Base-by-base conservation (phyloP, 2,329 filamentous ascomycete species). In the Graphilbum ipis-grandicollis region DNA sequence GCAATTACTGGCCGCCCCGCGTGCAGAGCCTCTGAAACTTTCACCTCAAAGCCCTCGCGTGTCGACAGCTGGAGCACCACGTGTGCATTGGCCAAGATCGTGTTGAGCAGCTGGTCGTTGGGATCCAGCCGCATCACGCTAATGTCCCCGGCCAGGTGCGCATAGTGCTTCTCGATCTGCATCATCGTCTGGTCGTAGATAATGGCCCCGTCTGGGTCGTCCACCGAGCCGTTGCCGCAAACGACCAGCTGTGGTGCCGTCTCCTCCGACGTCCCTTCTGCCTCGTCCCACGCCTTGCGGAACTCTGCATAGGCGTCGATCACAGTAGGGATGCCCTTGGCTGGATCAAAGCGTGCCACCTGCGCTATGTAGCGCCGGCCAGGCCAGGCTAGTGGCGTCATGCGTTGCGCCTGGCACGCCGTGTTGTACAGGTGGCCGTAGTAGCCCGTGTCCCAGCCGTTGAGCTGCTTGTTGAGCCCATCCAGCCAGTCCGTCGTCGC, bases 401-500 rank as follows among this genome's bases (percentile, higher is more conserved):
- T 71, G 50, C 68, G 56, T 54, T 75, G 62, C 34, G 68, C 53
- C 47, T 68, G 57, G 54, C 72, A 75, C 50, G 71, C 61, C 3
- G 60, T 56, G 47, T 77, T 78, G 56, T 86, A 83, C n/a, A 76
- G 62, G 44, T 81, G 71, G 35, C 78, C 68, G 47, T 88, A 88
- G 56, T 79, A 84, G 12, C 71, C 68, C 7, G 66, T 62, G 48
- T 84, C 78, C 71, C 75, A 84, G 35, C 68, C 62, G 41, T 68
- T 69, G 53, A 88, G 65, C 19, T 62, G 56, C 55, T 90, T 90
- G 60, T 86, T 90, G 45, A 88, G 55, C 9, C 82, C 82, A 50
- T 90, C 82, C 4, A 85, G 63, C 76, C 81, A 90, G 53, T 90
- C 82, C 0, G 81, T 88, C 0, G 80, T 80, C 10, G 82, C 82